Evolutionary conservation across 495 filamentous ascomycete genomes (phyloP).

Genomic region (Amniculicola lignicola): DNA sequence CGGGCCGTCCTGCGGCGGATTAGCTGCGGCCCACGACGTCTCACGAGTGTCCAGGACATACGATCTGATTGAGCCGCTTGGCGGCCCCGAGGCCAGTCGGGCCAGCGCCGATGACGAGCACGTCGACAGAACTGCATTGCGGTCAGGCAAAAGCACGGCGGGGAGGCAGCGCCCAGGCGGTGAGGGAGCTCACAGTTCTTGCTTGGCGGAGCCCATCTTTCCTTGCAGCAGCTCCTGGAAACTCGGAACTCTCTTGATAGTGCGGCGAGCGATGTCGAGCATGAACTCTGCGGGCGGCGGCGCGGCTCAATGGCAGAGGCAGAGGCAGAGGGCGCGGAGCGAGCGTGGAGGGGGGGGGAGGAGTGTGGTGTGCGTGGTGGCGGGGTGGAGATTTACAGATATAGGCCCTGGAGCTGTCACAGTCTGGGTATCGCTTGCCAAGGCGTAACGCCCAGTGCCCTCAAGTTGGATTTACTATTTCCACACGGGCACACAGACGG

Average conservation of each 20-base stretch:
- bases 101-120: constrained; percentile 97
- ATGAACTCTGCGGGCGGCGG: constrained; percentile 23
- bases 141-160: neutral
- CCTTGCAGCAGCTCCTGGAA: constrained; percentile 60
- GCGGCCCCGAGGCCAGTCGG: constrained; percentile 95
- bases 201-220: constrained; percentile 52
- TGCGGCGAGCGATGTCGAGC: constrained; percentile 32
- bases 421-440: too few relatives aligned
- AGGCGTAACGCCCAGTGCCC: too few relatives aligned
- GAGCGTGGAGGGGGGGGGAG: neutral
- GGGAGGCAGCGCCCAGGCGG: neutral
- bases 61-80: constrained; percentile 94
- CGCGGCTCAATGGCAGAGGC: constrained; percentile 12
- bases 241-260: constrained; percentile 57
- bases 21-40: constrained; percentile 3
- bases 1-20: constrained; percentile 62
- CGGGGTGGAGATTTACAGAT: too few relatives aligned
- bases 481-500: too few relatives aligned
- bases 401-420: too few relatives aligned
- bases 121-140: constrained; percentile 74
- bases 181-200: constrained; percentile 46
- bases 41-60: constrained; percentile 47
- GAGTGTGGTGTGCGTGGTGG: neutral
- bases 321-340: constrained; percentile 6
- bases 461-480: too few relatives aligned